A percentile compares a stretch with the other conserved stretches of the same genome.
phyloP scores from a whole-genome alignment of 2,329 filamentous ascomycete genomes.

The Cordyceps javanica region DNA sequence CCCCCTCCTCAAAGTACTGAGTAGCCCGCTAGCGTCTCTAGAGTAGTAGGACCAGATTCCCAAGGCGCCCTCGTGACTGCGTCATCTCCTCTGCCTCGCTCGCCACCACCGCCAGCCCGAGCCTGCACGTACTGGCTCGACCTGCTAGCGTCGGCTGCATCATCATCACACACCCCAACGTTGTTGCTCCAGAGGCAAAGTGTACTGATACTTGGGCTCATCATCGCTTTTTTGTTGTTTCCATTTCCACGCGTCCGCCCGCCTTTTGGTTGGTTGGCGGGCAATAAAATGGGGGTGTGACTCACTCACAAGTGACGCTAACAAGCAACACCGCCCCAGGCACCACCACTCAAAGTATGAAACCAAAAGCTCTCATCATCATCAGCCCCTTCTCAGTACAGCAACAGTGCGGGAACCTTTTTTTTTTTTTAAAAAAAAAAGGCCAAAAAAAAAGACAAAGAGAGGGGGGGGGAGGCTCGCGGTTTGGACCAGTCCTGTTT shows the following conservation, averaged over 20 bases:
- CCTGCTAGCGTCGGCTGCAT: background rate
- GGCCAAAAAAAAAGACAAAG: background rate
- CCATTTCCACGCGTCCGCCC: background rate
- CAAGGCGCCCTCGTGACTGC: slow-evolving; percentile 8
- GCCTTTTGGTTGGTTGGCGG: background rate
- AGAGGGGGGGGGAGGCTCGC: background rate
- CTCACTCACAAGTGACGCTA: background rate
- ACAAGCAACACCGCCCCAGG: background rate
- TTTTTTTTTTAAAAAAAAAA: too few species aligned
- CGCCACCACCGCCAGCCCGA: background rate
- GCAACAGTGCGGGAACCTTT: background rate
- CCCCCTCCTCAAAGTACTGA: too few species aligned
- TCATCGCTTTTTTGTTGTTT: background rate
- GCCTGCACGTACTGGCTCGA: background rate
- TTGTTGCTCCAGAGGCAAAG: background rate
- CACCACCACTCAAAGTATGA: background rate
- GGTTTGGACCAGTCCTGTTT: background rate
- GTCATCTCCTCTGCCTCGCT: slow-evolving; percentile 9
- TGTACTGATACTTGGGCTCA: background rate
- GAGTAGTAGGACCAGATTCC: background rate
- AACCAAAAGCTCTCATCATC: background rate
- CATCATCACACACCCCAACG: background rate
- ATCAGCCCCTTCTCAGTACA: background rate
- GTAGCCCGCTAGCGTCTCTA: too few species aligned
- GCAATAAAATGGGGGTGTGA: background rate